A percentile compares a stretch with the other conserved stretches of the same genome.
These are phyloP conservation scores for Zygoascus ofunaensis DNA, from an alignment of 805 yeast species.

Conservation along the genomic window DNA sequence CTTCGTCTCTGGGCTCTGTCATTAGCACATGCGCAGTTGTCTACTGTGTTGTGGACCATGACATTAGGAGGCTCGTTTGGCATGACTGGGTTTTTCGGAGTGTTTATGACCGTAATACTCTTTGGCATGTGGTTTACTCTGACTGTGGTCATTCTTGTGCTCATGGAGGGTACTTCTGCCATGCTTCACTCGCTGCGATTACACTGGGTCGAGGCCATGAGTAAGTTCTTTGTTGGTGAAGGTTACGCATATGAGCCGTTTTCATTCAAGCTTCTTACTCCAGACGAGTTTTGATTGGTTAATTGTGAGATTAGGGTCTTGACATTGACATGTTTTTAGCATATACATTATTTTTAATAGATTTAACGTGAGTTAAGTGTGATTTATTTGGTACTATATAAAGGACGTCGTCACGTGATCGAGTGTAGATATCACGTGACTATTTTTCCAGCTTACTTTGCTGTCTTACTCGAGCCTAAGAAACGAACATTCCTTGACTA, in stretches of 20 bases:
- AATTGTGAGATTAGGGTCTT: too few species aligned
- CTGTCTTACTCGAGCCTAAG: too few species aligned
- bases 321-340: too few species aligned
- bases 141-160: constrained; percentile 82
- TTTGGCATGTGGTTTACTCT: constrained; percentile 93
- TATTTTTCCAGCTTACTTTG: too few species aligned
- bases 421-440: too few species aligned
- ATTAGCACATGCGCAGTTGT: constrained; percentile 91
- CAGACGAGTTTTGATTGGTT: neutral
- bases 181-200: constrained; percentile 97
- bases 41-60: constrained; percentile 95
- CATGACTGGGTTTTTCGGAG: constrained; percentile 55
- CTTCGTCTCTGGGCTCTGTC: constrained; percentile 96
- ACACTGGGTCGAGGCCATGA: constrained; percentile 99
- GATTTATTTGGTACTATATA: too few species aligned
- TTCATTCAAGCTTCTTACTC: constrained; percentile 5
- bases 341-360: too few species aligned
- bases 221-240: constrained; percentile 95
- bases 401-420: too few species aligned
- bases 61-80: constrained; percentile 75
- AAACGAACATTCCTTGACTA: too few species aligned
- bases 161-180: constrained; percentile 99
- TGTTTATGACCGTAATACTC: constrained; percentile 62
- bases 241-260: constrained; percentile 90
- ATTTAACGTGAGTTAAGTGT: too few species aligned